Base-by-base conservation (phyloP, 352 stramenopile species). In the Phytophthora melonis region DNA sequence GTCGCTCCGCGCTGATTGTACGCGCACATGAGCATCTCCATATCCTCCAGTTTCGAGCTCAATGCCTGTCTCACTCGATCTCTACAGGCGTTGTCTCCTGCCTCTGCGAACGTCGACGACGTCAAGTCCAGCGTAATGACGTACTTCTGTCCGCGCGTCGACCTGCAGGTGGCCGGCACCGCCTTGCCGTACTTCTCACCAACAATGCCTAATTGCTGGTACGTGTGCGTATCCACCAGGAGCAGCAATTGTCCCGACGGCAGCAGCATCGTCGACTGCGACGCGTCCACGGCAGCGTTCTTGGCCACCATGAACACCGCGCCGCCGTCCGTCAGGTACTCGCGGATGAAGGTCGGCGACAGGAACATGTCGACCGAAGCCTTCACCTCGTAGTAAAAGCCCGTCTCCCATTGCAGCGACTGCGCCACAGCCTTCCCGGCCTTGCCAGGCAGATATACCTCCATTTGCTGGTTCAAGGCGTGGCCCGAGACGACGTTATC, bases 381-480 rank as follows among this genome's bases (percentile, higher is more conserved):
- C 18, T 76, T 82, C 9, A 95, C 50, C 58, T 94, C 81, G 66
- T 96, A 96, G 69, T 87, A 96, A 70, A 96, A 96, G n/a, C 77
- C 79, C 25, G 81, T 93, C 66, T 93, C 85, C 88, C 88, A 95
- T 63, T 89, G 84, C 18, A 95, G 68, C 54, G 78, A 70, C 68
- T 90, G 80, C 25, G 83, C 82, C 6, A 81, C 41, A 27, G 67
- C 56, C 27, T 72, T 62, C 1, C 83, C 88, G 6, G 63, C 52
- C 6, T 57, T 56, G 43, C 66, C 73, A 0, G 89, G 85, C 30
- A 94, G 74, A 45, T 79, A 84, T 3, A 93, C 61, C 66, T 96
- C 89, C 3, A 96, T 53, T 65, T 96, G 89, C 70, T 95, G 89
- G 61, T 82, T 86, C 14, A 95, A 60, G 5, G 79, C 68, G 60